Conservation (phyloP, 768 basidiomycete species). For the Hebeloma cylindrosporum region DNA sequence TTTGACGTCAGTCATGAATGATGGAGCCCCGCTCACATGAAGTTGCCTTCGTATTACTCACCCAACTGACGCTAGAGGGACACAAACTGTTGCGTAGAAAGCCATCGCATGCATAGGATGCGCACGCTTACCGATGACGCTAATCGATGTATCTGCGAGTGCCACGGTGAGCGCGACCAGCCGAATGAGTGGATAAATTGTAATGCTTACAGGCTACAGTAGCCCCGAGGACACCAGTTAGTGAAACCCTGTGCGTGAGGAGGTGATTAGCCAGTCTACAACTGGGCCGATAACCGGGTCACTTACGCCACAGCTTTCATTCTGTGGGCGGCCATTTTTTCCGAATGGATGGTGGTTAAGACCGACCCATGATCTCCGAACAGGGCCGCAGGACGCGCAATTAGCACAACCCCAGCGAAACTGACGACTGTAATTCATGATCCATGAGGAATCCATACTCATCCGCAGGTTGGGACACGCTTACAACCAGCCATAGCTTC, state of each 20-base stretch:
- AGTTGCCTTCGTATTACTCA: slow-evolving; percentile 27
- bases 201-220: slow-evolving; percentile 73
- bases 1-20: not conserved
- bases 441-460: not conserved
- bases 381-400: slow-evolving; percentile 74
- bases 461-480: slow-evolving; percentile 12
- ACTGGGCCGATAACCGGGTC: not conserved
- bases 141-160: slow-evolving; percentile 40
- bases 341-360: slow-evolving; percentile 19
- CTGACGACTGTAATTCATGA: slow-evolving; percentile 48
- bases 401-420: slow-evolving; percentile 74
- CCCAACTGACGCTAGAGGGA: slow-evolving; percentile 37
- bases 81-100: slow-evolving; percentile 63
- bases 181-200: not conserved
- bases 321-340: slow-evolving; percentile 39
- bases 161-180: not conserved
- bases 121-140: slow-evolving; percentile 74
- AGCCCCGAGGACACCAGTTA: slow-evolving; percentile 65
- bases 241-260: too few relatives aligned
- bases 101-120: slow-evolving; percentile 71
- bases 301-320: slow-evolving; percentile 60
- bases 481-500: slow-evolving; percentile 53
- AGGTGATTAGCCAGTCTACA: too few relatives aligned
- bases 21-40: too few relatives aligned
- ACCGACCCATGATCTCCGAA: slow-evolving; percentile 47